Evolutionary conservation across 208 protist genomes (phyloP).

Genomic region (Sergeia podlipaevii): DNA sequence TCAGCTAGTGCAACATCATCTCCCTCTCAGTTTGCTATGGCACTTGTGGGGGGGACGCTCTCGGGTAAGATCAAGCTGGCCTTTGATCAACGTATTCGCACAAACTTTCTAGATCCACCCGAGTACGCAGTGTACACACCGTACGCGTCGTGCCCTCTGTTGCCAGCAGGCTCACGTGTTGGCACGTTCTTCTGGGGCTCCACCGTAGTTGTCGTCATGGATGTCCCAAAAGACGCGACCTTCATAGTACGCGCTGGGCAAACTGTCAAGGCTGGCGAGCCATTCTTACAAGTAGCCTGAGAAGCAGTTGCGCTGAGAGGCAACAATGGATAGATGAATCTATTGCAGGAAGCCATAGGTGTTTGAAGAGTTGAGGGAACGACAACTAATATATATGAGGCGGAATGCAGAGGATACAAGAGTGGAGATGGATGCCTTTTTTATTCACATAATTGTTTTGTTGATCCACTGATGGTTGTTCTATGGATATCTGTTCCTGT

Average conservation of each 20-base stretch:
- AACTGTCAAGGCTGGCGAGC: conserved; percentile 59
- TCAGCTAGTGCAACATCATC: background rate
- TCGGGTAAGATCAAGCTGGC: conserved; percentile 59
- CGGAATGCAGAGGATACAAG: no score
- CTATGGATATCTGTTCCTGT: no score
- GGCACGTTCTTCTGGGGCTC: conserved; percentile 85
- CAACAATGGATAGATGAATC: no score
- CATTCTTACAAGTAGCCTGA: no score
- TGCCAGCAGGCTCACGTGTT: conserved; percentile 35
- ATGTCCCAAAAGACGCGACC: conserved; percentile 50
- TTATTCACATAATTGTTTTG: no score
- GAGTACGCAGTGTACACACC: conserved; percentile 63
- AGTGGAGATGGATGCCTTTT: no score
- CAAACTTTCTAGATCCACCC: conserved; percentile 78
- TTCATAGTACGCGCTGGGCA: conserved; percentile 38
- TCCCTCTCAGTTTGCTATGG: conserved; percentile 30
- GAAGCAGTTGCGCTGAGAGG: no score
- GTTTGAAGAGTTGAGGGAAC: no score
- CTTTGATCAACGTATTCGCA: conserved; percentile 65
- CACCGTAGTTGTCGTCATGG: conserved; percentile 72
- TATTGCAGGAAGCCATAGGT: no score
- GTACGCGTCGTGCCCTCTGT: conserved; percentile 30
- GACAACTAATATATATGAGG: no score
- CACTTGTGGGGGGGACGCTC: conserved; percentile 74
- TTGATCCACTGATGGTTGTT: no score